Base-by-base conservation (phyloP, 345 rosid genomes). In the Eucalyptus victrix region DNA sequence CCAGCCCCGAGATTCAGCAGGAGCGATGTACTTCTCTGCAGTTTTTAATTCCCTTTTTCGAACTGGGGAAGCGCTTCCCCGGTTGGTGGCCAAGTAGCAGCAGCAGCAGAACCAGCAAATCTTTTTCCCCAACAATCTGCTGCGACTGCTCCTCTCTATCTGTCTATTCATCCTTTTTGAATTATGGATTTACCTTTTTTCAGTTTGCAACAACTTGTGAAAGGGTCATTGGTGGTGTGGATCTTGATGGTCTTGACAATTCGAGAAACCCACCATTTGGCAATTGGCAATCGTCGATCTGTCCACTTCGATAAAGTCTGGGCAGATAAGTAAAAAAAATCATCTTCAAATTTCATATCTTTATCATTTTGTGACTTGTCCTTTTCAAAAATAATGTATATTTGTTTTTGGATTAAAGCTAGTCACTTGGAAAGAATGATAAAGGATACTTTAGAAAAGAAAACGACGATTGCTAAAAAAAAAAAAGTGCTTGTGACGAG, bases 371-470 rank as follows among this genome's bases (percentile, higher is more conserved):
- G 15, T 44, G 4, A 37, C 83, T 37, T 76, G 83, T 76, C 83
- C 4, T 10, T 76, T 37, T 76, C 15, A 6, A 19, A 37, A 37
- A 72, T 10, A 1, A 34, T 37, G 37, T 0, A 65, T n/a, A n/a
- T 65, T 4, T 65, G 6, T 4, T 30, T 65, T 15, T 0, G 0
- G 1, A 65, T 65, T 18, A n/a, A 65, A 65, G 9, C 1, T 17
- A 65, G 7, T 19, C 45, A 11, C 28, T 37, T 1, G 0, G 1
- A 72, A 76, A 76, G 12, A 19, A 24, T 1, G 15, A 23, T 37
- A 6, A 13, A 21, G 16, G 15, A 5, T 76, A 40, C 83, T 76
- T 76, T 76, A 21, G 47, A 76, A 76, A 34, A 37, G 47, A 37
- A 11, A 76, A 76, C 7, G 5, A 37, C 3, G 5, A 11, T 76